phyloP scores from a whole-genome alignment of 257 asterid species.

The Cynanchum wilfordii region DNA sequence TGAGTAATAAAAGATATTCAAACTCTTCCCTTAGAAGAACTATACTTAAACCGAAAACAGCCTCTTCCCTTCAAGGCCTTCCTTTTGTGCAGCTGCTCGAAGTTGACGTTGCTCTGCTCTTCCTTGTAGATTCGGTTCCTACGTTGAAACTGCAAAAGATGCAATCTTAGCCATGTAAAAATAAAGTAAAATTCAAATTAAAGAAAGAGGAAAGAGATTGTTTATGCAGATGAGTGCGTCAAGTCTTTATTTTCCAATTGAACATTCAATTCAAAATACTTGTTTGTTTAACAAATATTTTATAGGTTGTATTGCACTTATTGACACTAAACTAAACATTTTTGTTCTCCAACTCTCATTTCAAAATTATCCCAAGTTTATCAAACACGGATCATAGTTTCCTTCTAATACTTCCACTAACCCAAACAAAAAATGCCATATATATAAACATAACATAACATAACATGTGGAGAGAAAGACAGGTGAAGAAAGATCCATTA shows the following conservation, averaged over 20 bases:
- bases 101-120: slow-evolving; percentile 96
- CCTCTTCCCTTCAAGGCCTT: slow-evolving; percentile 59
- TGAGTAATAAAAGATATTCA: too few species aligned
- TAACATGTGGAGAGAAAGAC: neutral
- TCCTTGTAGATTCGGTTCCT: slow-evolving; percentile 94
- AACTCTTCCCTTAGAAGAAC: too few species aligned
- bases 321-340: neutral
- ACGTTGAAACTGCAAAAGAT: slow-evolving; percentile 66
- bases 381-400: neutral
- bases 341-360: neutral
- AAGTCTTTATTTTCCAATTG: neutral
- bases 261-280: too few species aligned
- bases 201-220: neutral
- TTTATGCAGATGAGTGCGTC: neutral
- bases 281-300: too few species aligned
- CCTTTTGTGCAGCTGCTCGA: slow-evolving; percentile 73
- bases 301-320: too few species aligned
- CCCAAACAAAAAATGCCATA: neutral
- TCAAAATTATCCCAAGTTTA: neutral
- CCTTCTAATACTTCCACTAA: neutral
- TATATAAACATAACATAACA: too few species aligned
- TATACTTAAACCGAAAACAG: too few species aligned
- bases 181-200: neutral
- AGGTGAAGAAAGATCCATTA: neutral
- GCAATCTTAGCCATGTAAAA: neutral